phyloP scores from a whole-genome alignment of 2,329 filamentous ascomycete genomes.

The Pestalotiopsis sp. region DNA sequence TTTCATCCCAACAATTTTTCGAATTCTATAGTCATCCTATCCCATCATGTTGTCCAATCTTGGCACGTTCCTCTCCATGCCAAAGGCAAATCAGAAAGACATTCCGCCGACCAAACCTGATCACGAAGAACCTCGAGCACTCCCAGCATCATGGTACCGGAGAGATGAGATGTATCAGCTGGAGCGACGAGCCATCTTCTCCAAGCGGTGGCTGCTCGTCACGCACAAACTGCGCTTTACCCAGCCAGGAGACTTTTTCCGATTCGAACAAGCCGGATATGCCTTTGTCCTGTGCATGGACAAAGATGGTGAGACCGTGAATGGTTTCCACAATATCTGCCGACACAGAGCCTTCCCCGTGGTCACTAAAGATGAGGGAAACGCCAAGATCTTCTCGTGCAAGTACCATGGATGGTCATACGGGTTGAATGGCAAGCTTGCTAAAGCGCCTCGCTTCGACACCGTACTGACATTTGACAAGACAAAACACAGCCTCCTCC shows the following conservation, averaged over 20 bases:
- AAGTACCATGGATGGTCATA: conserved; percentile 68
- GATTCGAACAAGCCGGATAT: conserved; percentile 57
- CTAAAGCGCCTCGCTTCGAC: conserved; percentile 63
- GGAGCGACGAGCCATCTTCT: conserved; percentile 47
- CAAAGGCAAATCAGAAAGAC: not conserved
- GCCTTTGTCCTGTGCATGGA: conserved; percentile 57
- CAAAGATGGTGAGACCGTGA: conserved; percentile 52
- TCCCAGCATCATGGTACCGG: conserved; percentile 47
- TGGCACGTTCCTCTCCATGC: not conserved
- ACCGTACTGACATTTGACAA: conserved; percentile 59
- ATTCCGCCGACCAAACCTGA: not conserved
- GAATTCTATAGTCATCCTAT: not conserved
- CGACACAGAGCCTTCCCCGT: conserved; percentile 64
- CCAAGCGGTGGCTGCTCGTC: conserved; percentile 40
- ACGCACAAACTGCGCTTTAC: conserved; percentile 39
- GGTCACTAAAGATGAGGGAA: conserved; percentile 53
- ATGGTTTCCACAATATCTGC: conserved; percentile 68
- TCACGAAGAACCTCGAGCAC: conserved; percentile 20
- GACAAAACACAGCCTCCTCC: conserved; percentile 56
- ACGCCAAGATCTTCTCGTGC: conserved; percentile 57
- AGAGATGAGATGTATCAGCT: conserved; percentile 46
- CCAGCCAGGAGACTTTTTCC: conserved; percentile 59
- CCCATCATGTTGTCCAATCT: not conserved
- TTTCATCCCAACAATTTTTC: not conserved
- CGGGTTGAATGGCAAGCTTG: conserved; percentile 56